Conservation (phyloP, 805 yeast species). For the Wickerhamomyces kurtzmanii region DNA sequence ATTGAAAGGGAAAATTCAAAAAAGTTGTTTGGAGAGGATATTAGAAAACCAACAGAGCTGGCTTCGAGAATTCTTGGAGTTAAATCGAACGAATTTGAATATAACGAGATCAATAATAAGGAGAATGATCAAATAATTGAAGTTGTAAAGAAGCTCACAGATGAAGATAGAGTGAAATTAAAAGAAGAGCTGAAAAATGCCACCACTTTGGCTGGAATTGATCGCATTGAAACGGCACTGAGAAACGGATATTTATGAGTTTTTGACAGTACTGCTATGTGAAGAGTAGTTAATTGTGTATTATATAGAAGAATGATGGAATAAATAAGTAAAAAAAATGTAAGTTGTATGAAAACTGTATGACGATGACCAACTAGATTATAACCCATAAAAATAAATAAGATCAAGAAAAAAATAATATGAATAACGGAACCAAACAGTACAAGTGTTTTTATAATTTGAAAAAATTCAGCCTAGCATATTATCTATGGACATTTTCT, state of each 20-base stretch:
- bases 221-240: constrained; percentile 50
- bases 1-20: constrained; percentile 38
- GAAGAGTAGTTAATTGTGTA: neutral
- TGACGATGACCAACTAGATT: no score
- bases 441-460: neutral
- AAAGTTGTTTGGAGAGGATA: constrained; percentile 29
- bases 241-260: constrained; percentile 23
- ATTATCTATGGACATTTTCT: constrained; percentile 3
- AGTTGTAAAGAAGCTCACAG: constrained; percentile 37
- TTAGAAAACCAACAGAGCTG: constrained; percentile 14
- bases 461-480: constrained; percentile 2
- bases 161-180: constrained; percentile 41
- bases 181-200: constrained; percentile 51
- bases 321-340: no score
- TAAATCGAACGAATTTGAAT: constrained; percentile 5
- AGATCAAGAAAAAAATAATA: no score
- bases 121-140: constrained; percentile 23
- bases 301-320: no score
- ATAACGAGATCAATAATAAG: constrained; percentile 12
- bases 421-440: neutral
- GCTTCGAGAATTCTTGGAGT: constrained; percentile 19
- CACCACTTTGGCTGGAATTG: constrained; percentile 64
- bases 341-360: no score
- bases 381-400: no score
- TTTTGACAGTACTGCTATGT: neutral